Conservation (phyloP, 257 asterid genomes). For the Solanum neorickii region DNA sequence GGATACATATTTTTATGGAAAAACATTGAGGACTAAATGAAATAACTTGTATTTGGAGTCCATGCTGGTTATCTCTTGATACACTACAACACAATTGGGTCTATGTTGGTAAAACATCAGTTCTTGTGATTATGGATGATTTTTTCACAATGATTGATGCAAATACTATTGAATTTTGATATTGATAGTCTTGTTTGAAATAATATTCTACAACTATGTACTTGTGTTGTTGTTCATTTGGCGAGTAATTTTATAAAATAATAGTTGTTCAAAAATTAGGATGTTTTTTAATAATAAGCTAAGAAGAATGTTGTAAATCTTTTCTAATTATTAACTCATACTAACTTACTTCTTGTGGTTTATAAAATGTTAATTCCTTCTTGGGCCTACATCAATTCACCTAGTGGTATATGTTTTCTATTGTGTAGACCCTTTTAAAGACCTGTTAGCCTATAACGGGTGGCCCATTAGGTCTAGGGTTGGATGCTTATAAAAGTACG, state of each 20-base stretch:
- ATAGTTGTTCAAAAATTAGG: too few species aligned
- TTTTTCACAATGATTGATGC: not conserved
- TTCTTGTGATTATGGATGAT: not conserved
- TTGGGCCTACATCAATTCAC: not conserved
- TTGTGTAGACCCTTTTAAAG: not conserved
- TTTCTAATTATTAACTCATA: not conserved
- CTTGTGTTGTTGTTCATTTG: not conserved
- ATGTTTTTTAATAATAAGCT: too few species aligned
- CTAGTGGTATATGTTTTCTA: too few species aligned
- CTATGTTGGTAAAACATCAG: not conserved
- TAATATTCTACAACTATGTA: not conserved
- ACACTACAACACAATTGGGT: not conserved
- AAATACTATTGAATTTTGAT: too few species aligned
- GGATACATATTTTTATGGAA: not conserved
- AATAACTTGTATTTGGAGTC: not conserved
- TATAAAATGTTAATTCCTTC: not conserved
- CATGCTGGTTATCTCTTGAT: not conserved
- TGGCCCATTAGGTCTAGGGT: not conserved
- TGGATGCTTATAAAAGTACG: not conserved
- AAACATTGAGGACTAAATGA: not conserved
- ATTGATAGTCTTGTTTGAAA: not conserved
- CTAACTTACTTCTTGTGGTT: not conserved
- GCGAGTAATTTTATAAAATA: not conserved
- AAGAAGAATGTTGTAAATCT: not conserved
- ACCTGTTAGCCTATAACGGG: not conserved